Base-by-base conservation (phyloP, 2,329 filamentous ascomycete genomes). In the Aspergillus fructus region DNA sequence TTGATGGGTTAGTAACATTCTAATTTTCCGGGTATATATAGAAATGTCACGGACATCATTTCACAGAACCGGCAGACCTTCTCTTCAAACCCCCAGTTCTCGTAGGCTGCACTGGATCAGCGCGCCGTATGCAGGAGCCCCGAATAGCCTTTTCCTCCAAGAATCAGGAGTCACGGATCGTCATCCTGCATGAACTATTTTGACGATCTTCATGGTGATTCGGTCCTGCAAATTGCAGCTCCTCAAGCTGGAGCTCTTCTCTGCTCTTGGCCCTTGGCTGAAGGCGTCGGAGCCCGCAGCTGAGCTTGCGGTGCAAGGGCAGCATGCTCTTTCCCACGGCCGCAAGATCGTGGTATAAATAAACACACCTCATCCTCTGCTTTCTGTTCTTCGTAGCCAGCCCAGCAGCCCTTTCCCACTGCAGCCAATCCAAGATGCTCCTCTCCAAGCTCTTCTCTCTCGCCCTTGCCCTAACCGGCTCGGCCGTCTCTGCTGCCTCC, bases 401-500 rank as follows among this genome's bases (percentile, higher is more conserved):
- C 9, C 27, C 47, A 39, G 47, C 30, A 9, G 23, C 30, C 33
- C 48, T 30, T 21, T 33, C 13, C 15, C n/a, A 9, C 21, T 24
- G 34, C 24, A 33, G 30, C 46, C 47, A 50, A 27, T 45, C 15
- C 52, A 53, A 27, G 8, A 50, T 50, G 34, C 47, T 67, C 17
- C 40, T 71, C 30, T 69, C 63, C n/a, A 55, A 62, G 5, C 55
- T 67, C 34, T 55, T 73, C 42, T 62, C 67, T 9, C 56, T 66
- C 19, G 21, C 65, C 23, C 56, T 73, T 23, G 63, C 66, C 15
- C 59, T 66, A 15, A 39, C 65, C 21, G 59, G 62, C 9, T 49
- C 66, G 17, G 62, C 58, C 5, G 53, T 64, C 5, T 67, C 69
- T 2, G 27, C 27, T 30, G 61, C 62, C 11, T 55, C 64, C 6